Evolutionary conservation across 305 asterid genomes (phyloP).

Genomic region (Fraxinus xanthoxyloides): DNA sequence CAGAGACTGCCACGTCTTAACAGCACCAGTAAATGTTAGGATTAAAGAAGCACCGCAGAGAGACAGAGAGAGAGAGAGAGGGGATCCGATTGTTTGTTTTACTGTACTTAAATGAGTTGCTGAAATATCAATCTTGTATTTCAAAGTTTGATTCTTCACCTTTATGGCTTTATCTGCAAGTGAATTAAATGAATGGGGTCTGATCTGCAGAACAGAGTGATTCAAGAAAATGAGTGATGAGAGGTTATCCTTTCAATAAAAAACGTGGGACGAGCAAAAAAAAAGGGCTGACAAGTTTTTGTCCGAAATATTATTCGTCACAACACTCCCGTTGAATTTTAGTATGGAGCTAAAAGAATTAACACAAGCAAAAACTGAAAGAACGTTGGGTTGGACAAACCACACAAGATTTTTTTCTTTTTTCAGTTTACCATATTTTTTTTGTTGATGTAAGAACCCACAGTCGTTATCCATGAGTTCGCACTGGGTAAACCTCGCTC

Average conservation of each 20-base stretch:
- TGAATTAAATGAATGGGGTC: neutral
- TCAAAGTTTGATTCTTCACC: neutral
- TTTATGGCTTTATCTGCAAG: neutral
- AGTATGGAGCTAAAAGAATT: no score
- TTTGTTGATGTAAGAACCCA: no score
- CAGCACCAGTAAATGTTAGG: slow-evolving; percentile 1
- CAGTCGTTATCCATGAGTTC: no score
- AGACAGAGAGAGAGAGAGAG: neutral
- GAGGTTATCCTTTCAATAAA: neutral
- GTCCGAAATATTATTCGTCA: neutral
- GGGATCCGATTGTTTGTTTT: neutral
- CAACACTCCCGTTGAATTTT: neutral
- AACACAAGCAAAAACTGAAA: neutral
- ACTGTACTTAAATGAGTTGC: neutral
- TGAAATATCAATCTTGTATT: neutral
- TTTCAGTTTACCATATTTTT: no score
- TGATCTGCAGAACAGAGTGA: neutral
- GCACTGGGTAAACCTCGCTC: no score
- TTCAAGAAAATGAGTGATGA: neutral
- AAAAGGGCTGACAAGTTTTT: neutral
- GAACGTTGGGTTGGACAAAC: no score
- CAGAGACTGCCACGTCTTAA: neutral
- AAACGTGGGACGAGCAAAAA: neutral
- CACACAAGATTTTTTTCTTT: no score
- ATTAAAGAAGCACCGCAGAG: neutral